These are phyloP conservation scores for Fusarium sulawesiense DNA, from an alignment of 2,329 filamentous ascomycete genomes.

Conservation along the genomic window DNA sequence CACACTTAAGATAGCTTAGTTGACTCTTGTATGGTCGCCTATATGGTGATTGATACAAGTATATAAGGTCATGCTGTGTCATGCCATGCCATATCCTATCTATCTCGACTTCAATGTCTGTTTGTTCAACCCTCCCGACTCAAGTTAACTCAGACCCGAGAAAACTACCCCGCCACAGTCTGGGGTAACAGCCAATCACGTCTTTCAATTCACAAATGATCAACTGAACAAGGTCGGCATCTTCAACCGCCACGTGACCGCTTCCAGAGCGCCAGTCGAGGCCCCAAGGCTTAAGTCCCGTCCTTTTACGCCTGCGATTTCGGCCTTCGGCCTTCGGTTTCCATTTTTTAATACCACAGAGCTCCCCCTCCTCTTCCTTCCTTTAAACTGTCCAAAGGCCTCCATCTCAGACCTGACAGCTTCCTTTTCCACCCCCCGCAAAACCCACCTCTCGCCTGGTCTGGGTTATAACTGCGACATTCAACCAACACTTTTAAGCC, in stretches of 20 bases:
- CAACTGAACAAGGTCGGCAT: conserved; percentile 13
- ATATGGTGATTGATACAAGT: not conserved
- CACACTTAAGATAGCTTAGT: not conserved
- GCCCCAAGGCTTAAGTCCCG: not conserved
- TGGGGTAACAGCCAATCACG: conserved; percentile 27
- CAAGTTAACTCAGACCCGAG: not conserved
- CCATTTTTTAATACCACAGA: conserved; percentile 32
- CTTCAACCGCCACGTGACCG: conserved; percentile 29
- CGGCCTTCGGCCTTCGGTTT: conserved; percentile 34
- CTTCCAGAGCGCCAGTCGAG: conserved; percentile 3
- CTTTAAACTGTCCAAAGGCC: conserved; percentile 26
- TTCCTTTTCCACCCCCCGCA: conserved; percentile 10
- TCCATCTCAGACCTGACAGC: conserved; percentile 1
- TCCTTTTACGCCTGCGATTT: conserved; percentile 7
- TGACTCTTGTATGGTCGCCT: not conserved
- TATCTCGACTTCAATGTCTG: not conserved
- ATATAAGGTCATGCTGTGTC: not conserved
- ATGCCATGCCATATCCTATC: not conserved
- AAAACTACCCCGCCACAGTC: conserved; percentile 1
- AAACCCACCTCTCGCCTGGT: conserved; percentile 8
- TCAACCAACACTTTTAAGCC: not conserved
- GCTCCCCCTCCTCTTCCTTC: conserved; percentile 34
- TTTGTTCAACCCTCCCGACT: not conserved
- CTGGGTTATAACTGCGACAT: conserved; percentile 9
- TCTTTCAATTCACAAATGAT: not conserved